These are phyloP conservation scores for Globisporangium splendens DNA, from an alignment of 352 stramenopile species.

Conservation along the genomic window DNA sequence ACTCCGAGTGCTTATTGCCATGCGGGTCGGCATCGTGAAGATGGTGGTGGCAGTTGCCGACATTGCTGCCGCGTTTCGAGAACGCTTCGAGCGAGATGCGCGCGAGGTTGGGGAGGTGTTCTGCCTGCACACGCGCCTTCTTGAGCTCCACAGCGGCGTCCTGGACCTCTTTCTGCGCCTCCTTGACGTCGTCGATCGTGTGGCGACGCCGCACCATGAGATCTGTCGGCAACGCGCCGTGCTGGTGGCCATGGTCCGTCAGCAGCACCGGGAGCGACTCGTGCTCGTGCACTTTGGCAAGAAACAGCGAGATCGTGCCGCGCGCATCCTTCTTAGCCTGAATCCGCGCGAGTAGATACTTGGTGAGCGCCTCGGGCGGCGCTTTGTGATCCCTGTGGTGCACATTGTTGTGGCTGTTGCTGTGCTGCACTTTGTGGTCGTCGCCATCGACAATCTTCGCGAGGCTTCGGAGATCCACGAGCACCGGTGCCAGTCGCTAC, in stretches of 20 bases:
- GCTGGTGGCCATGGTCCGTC: slow-evolving; percentile 3
- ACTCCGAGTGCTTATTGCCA: slow-evolving; percentile 27
- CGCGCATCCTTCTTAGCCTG: slow-evolving; percentile 52
- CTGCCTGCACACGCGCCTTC: slow-evolving; percentile 64
- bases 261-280: slow-evolving; percentile 55
- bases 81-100: slow-evolving; percentile 66
- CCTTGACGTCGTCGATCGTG: slow-evolving; percentile 77
- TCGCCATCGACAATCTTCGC: slow-evolving; percentile 34
- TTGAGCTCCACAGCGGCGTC: slow-evolving; percentile 68
- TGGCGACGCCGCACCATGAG: slow-evolving; percentile 64
- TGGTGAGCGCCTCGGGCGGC: slow-evolving; percentile 40
- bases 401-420: background rate
- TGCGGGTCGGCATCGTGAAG: no score
- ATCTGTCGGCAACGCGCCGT: slow-evolving; percentile 39
- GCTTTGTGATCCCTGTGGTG: slow-evolving; percentile 14
- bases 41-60: background rate
- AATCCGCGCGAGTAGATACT: slow-evolving; percentile 72
- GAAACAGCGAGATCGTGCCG: slow-evolving; percentile 40
- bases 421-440: slow-evolving; percentile 10
- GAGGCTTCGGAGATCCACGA: slow-evolving; percentile 54
- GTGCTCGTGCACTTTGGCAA: slow-evolving; percentile 71
- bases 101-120: slow-evolving; percentile 72
- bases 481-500: slow-evolving; percentile 41
- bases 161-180: slow-evolving; percentile 66
- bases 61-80: slow-evolving; percentile 21